Base-by-base conservation (phyloP, 2,329 filamentous ascomycete species). In the Onygena corvina region DNA sequence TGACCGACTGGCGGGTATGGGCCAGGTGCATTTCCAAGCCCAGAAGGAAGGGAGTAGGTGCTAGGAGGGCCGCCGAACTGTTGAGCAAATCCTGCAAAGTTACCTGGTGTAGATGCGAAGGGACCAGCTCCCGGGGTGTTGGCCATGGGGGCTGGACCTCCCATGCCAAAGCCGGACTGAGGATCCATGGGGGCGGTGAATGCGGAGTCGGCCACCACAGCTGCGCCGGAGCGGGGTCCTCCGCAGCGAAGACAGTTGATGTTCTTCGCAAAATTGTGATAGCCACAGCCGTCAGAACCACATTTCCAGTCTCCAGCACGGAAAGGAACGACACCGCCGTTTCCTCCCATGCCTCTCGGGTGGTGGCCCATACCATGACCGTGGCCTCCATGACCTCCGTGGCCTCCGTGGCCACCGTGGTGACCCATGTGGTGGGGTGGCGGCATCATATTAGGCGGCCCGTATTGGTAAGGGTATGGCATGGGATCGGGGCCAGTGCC, bases 261-360 rank as follows among this genome's bases (percentile, higher is more conserved):
- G 61, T 98, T 98, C 79, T 98, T 98, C 54, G 92, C 92, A 64
- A 98, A 98, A 73, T 98, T 98, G 74, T 98, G 92, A 68, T 98
- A 98, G 51, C 86, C 87, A 65, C 92, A 98, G 31, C 89, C 88
- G 63, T 98, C 92, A 56, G 92, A 92, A 50, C 92, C 92, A 63
- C 92, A 98, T 70, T 95, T 95, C 92, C 92, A 98, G 64, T 98
- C 92, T 62, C 92, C 92, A 49, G 92, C 92, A 62, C 92, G 85
- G 83, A 98, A 98, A 12, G 92, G 92, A 36, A 98, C 92, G 44
- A 88, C 84, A 49, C 85, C 84, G 58, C 85, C 84, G 54, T 86
- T 76, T 38, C 73, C 84, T 55, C 84, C 83, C 75, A 87, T 86
- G 30, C 70, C 69, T 53, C 73, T 73, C 53, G 70, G 70, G 57